Base-by-base conservation (phyloP, 768 basidiomycete genomes). In the Dacryopinax primogenitus region DNA sequence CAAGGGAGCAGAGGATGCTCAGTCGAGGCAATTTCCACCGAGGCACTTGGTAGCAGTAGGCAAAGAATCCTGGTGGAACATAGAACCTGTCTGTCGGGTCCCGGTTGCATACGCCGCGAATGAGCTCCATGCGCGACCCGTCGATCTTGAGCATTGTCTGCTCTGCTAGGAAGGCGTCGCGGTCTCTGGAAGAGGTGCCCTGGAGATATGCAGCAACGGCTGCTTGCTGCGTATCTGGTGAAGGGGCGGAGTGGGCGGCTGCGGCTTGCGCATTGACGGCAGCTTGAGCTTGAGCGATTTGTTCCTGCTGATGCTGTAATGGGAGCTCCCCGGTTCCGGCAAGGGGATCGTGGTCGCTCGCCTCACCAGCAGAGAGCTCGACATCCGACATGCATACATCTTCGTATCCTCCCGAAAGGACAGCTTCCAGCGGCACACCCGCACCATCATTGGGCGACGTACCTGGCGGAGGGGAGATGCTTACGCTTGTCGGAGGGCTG, bases 11-110 rank as follows among this genome's bases (percentile, higher is more conserved):
- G 23, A 78, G 64, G 18, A 70, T 73, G 30, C 64, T 63, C 18
- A 75, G 65, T 9, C 73, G 70, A 1, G 76, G 76, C 63, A 77
- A 65, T 1, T 66, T 64, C 76, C 76, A 77, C 45, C 74, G 75
- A 3, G 74, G 71, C 16, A 77, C 71, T 44, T 70, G 70, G 68
- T 76, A 76, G 62, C 74, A 75, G 21, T 73, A 71, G 11, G 69
- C 65, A 41, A 76, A 74, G 26, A 73, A 68, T 2, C 73, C 73
- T 3, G 71, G 70, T 2, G 74, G 73, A 13, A 75, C 45, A 62
- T 73, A 75, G 71, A 75, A 77, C 21, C 67, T 70, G 65, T 73
- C 71, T 4, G 63, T 66, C 13, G 66, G 67, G 45, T 70, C 66
- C 15, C 67, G 51, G 33, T 72, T 71, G 32, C 35, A 30, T n/a